Base-by-base conservation (phyloP, 2,329 filamentous ascomycete genomes). In the Byssothecium circinans region DNA sequence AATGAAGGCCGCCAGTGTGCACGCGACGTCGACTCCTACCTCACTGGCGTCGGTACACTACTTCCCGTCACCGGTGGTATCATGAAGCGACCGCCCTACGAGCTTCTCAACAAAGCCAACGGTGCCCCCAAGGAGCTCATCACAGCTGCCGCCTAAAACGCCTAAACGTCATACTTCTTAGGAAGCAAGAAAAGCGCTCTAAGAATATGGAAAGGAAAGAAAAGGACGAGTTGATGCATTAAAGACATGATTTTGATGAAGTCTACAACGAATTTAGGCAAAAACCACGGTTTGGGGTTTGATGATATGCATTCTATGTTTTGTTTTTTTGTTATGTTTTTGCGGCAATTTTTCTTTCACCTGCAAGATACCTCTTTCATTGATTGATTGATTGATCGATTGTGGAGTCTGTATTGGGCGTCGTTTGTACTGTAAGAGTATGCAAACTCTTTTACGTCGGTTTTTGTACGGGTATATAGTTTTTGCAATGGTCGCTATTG, bases 1-100 rank as follows among this genome's bases (percentile, higher is more conserved):
- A 97, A 97, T 70, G 92, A 97, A 76, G 92, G 92, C 64, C 88
- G 92, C 62, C 89, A 94, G 77, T 87, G 88, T 62, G 92, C 92
- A 64, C 88, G 92, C 53, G 91, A 97, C 73, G 88, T 96, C 47
- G 92, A 97, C 71, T 74, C 89, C 43, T 96, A 84, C 79, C 86
- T 97, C 36, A 89, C 88, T 73, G 83, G 87, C 54, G 82, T 76
- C 44, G 78, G 83, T 67, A 91, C 88, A 49, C 82, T 82, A 65
- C 81, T 97, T 39, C 92, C 92, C 8, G 88, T 95, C 45, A 95
- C 91, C 27, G 92, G 92, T 68, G 92, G 92, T 70, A 96, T 97
- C 60, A 81, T 96, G 57, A 94, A 92, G 78, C 85, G 85, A 43
- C 85, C 84, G n/a, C 86, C 87, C 4, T 81, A 87, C 61, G 86